Percentiles rank a stretch among this genome's conserved stretches.
These are phyloP conservation scores for Flammula alnicola DNA, from an alignment of 1,284 basidiomycete species.

Conservation along the genomic window DNA sequence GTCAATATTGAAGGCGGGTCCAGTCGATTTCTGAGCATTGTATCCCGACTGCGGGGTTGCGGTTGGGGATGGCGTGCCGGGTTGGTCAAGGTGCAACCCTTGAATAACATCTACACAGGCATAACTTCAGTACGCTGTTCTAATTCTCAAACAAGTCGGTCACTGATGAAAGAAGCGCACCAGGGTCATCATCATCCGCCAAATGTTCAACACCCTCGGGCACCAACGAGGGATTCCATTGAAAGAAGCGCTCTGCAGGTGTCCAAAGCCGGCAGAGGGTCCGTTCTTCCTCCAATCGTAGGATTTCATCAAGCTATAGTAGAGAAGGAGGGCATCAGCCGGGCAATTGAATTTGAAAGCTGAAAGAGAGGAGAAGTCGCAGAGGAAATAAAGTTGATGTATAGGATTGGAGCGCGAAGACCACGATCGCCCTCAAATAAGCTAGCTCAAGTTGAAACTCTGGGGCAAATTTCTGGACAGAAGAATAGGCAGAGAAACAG, in stretches of 20 bases:
- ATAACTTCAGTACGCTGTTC: neutral
- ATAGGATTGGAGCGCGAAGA: too few relatives aligned
- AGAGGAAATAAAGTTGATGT: too few relatives aligned
- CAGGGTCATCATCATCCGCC: conserved; percentile 45
- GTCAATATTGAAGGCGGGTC: neutral
- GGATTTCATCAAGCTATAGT: conserved; percentile 31
- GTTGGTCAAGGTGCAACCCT: conserved; percentile 44
- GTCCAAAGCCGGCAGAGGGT: conserved; percentile 66
- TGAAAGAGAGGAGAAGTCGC: too few relatives aligned
- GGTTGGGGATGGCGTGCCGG: neutral
- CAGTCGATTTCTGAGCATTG: neutral
- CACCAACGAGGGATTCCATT: conserved; percentile 55
- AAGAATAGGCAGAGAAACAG: too few relatives aligned
- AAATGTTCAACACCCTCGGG: conserved; percentile 44
- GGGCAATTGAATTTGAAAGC: too few relatives aligned
- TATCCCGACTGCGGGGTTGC: neutral
- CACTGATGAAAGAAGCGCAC: conserved; percentile 19
- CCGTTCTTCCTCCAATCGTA: conserved; percentile 44
- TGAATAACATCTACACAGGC: conserved; percentile 61
- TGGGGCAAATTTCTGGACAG: too few relatives aligned
- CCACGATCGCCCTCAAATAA: neutral
- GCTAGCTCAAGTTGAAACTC: neutral
- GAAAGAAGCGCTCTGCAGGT: conserved; percentile 53
- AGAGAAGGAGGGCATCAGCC: too few relatives aligned
- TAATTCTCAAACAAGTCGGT: neutral